Base-by-base conservation (phyloP, 1,284 basidiomycete species). In the Paramarasmius palmivorus region DNA sequence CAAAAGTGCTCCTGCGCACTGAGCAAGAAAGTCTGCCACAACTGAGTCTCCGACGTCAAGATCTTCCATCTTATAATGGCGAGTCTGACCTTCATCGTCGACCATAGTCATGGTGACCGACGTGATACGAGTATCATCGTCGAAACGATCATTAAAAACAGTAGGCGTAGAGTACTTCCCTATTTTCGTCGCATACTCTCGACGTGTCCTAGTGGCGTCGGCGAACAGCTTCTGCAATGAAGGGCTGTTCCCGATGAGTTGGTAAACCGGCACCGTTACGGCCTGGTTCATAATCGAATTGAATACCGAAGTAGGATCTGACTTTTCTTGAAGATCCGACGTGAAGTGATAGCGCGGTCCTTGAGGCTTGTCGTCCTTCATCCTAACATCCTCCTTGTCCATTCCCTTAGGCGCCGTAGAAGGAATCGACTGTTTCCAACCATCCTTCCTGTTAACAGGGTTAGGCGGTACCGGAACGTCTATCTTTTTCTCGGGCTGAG, bases 311-410 rank as follows among this genome's bases (percentile, higher is more conserved):
- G 48, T 53, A 1, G 49, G 17, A 32, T 56, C 50, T 42, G 52
- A 23, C 1, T 34, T 39, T 1, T 58, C 50, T 19, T 57, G 56
- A 6, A 59, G 19, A 6, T 51, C 42, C 7, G 54, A 59, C 6
- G 58, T 59, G 36, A 53, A 48, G 46, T 56, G 59, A 37, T 53
- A 58, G 2, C n/a, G 25, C 6, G 20, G 9, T 23, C 40, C 36
- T 36, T 50, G 25, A 23, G 12, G n/a, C 36, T 46, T 56, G 20
- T 46, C 56, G 14, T 56, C 54, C 36, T 35, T 34, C 55, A 59
- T 57, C 25, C 17, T 23, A 1, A 55, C 44, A 38, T 59, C 58
- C 10, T 57, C 25, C 7, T 44, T 23, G 6, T 49, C 34, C n/a
- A n/a, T n/a, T 5, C 19, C 4, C 40, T 54, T 54, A 5, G 22